phyloP scores from a whole-genome alignment of 148 eudicot species.

The Persicaria tinctoria region DNA sequence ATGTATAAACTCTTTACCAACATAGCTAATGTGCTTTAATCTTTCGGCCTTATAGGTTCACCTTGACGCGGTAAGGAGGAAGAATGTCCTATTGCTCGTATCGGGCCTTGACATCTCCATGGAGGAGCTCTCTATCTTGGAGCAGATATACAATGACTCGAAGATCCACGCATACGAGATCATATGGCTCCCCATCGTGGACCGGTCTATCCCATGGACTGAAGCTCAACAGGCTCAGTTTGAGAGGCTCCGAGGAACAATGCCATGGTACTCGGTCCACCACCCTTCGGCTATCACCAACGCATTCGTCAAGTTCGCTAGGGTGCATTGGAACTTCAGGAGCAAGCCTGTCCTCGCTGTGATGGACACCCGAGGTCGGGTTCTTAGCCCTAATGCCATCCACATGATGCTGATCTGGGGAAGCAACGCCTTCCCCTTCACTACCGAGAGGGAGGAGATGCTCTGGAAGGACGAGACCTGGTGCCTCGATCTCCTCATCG shows the following conservation, averaged over 20 bases:
- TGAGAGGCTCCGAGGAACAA: constrained; percentile 36
- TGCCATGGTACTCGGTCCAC: constrained; percentile 62
- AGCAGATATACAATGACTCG: constrained; percentile 51
- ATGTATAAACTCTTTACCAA: background rate
- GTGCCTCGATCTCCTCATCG: constrained; percentile 53
- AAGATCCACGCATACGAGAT: constrained; percentile 40
- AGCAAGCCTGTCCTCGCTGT: constrained; percentile 56
- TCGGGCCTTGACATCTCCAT: constrained; percentile 49
- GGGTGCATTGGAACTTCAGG: constrained; percentile 46
- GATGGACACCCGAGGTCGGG: constrained; percentile 49
- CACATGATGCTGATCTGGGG: constrained; percentile 88
- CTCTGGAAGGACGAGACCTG: constrained; percentile 59
- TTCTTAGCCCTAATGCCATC: constrained; percentile 54
- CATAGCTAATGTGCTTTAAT: background rate
- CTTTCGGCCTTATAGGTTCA: constrained; percentile 23
- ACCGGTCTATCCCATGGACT: constrained; percentile 33
- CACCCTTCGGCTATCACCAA: constrained; percentile 36
- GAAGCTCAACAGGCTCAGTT: constrained; percentile 28
- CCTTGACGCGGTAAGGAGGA: constrained; percentile 43
- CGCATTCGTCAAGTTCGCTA: constrained; percentile 36
- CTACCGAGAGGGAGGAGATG: constrained; percentile 37
- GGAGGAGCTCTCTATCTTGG: constrained; percentile 56
- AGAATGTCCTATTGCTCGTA: constrained; percentile 53
- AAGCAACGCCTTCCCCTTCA: constrained; percentile 57
- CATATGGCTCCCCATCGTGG: constrained; percentile 60